A percentile compares a stretch with the other conserved stretches of the same genome.
These are phyloP conservation scores for Aspergillus mulundensis DNA, from an alignment of 495 filamentous ascomycete genomes.

Conservation along the genomic window DNA sequence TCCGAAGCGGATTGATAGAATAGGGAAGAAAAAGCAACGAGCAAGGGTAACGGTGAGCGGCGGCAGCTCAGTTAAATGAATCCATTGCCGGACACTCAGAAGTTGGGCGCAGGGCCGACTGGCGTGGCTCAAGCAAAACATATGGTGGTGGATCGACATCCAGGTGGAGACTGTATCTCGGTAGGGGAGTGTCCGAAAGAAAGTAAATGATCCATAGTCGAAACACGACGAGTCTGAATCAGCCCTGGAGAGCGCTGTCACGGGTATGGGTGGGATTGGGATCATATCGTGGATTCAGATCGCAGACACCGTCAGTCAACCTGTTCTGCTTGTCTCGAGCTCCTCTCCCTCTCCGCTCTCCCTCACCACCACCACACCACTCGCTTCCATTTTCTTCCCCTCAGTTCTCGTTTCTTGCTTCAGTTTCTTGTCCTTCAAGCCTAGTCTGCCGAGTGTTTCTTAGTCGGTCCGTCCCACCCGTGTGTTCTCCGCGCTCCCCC, in stretches of 20 bases:
- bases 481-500: background rate
- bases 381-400: background rate
- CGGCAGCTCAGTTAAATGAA: no score
- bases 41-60: background rate
- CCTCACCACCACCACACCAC: background rate
- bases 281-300: background rate
- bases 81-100: no score
- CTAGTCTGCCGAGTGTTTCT: background rate
- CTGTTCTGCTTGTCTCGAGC: no score
- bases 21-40: conserved; percentile 4
- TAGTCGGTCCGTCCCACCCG: background rate
- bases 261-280: background rate
- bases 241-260: background rate
- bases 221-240: background rate
- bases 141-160: background rate
- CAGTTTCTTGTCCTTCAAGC: background rate
- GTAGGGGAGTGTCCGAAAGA: background rate
- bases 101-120: no score
- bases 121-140: no score
- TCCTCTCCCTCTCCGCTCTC: background rate
- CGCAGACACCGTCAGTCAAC: no score
- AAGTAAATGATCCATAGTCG: background rate
- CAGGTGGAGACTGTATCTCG: background rate
- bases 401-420: background rate
- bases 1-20: conserved; percentile 1